phyloP scores from a whole-genome alignment of 2,329 filamentous ascomycete species.

The Stagonosporopsis tanaceti region DNA sequence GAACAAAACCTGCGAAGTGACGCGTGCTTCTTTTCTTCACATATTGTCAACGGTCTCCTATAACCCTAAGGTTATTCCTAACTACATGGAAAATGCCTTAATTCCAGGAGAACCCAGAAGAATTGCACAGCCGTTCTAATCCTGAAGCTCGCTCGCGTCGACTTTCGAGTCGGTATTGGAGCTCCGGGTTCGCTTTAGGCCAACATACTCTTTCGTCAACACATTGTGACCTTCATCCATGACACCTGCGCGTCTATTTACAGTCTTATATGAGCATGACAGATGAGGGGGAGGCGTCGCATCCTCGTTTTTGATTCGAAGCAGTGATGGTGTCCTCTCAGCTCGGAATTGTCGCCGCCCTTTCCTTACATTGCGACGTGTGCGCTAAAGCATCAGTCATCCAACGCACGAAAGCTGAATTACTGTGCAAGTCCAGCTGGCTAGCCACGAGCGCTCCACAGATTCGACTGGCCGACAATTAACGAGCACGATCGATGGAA shows the following conservation, averaged over 20 bases:
- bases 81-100: slow-evolving; percentile 38
- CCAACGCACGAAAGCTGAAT: slow-evolving; percentile 2
- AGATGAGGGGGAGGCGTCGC: slow-evolving; percentile 1
- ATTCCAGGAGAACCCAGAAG: slow-evolving; percentile 47
- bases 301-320: slow-evolving; percentile 1
- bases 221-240: slow-evolving; percentile 9
- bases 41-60: slow-evolving; percentile 42
- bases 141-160: slow-evolving; percentile 47
- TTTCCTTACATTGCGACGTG: neutral
- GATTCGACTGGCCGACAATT: slow-evolving; percentile 9
- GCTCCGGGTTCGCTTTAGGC: slow-evolving; percentile 53
- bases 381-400: slow-evolving; percentile 8
- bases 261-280: slow-evolving; percentile 3
- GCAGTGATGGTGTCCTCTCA: neutral
- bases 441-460: slow-evolving; percentile 9
- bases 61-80: slow-evolving; percentile 38
- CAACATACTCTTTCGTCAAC: slow-evolving; percentile 36
- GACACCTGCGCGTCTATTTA: slow-evolving; percentile 6
- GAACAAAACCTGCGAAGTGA: slow-evolving; percentile 12
- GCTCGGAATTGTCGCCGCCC: neutral
- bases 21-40: slow-evolving; percentile 31
- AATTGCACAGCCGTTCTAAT: slow-evolving; percentile 51
- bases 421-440: slow-evolving; percentile 20
- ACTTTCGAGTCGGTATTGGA: slow-evolving; percentile 45
- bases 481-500: slow-evolving; percentile 3